These are phyloP conservation scores for Prunus mira DNA, from an alignment of 306 rosid species.

Conservation along the genomic window DNA sequence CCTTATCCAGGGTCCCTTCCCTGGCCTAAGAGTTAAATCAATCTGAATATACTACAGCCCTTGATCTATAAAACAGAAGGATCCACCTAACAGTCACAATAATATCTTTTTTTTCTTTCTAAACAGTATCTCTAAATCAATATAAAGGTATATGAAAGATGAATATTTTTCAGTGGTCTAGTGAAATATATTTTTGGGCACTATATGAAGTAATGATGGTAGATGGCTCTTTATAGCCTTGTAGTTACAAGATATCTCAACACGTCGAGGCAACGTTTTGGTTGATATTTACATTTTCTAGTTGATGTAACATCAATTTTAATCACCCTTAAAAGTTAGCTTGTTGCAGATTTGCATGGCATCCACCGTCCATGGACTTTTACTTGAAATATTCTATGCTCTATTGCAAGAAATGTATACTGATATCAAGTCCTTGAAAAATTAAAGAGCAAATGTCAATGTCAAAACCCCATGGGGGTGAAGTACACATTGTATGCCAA, in stretches of 20 bases:
- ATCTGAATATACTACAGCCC: background rate
- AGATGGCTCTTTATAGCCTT: no score
- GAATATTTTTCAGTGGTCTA: background rate
- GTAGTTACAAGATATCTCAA: no score
- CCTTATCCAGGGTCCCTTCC: conserved; percentile 75
- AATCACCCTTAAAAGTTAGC: no score
- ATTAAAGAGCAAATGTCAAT: background rate
- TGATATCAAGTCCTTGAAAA: background rate
- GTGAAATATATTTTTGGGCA: background rate
- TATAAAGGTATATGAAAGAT: background rate
- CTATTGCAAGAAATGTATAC: background rate
- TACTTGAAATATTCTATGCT: no score
- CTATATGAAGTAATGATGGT: background rate
- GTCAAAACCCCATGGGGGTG: background rate
- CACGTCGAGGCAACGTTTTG: background rate
- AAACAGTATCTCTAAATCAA: background rate
- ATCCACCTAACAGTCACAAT: conserved; percentile 4
- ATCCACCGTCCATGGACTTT: no score
- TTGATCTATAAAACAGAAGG: conserved; percentile 8
- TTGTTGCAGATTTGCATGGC: background rate
- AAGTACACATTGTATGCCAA: background rate
- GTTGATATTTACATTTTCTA: background rate
- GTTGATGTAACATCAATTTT: no score
- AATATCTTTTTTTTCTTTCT: background rate
- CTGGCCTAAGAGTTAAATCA: conserved; percentile 37